Base-by-base conservation (phyloP, 768 basidiomycete species). In the Tricholoma saponaceum region DNA sequence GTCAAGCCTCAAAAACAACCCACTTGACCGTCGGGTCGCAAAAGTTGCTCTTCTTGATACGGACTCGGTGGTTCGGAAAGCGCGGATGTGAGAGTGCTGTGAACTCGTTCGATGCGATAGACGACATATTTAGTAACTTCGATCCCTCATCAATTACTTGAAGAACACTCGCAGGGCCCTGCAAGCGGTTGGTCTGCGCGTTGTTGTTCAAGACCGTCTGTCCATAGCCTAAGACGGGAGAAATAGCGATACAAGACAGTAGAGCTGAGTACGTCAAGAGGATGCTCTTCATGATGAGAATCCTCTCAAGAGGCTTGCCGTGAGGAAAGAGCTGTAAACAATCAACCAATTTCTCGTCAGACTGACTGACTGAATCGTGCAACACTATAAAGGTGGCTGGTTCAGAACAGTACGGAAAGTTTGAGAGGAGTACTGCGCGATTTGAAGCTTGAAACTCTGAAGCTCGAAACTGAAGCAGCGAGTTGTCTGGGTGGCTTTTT, bases 11-110 rank as follows among this genome's bases (percentile, higher is more conserved):
- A 26, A 54, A 30, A 23, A 58, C 20, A 13, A 74, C 70, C 69
- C 63, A 83, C 83, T 80, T 82, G 41, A 86, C 84, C 14, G 84
- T 86, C 13, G 82, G 78, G 65, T 86, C 84, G 60, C 85, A 86
- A 64, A 86, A 86, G 52, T 73, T 64, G 35, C 72, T 80, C 68
- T 83, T 84, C 73, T 85, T 86, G 61, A 87, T 70, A 39, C 85
- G 78, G 43, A 86, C 76, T 50, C 75, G 72, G 57, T 85, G 79
- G 35, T 72, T 67, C 18, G 84, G 83, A 58, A 83, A 84, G 6
- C 67, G 70, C 4, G 84, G 75, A 64, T 83, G 81, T 7, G 74
- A 70, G 32, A 82, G 64, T 8, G 73, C 60, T 2, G 76, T 74
- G 57, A 76, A 80, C 4, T 64, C 67, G 57, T 62, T 64, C 26